Conservation (phyloP, 1,139 yeast species). For the Yamadazyma blattariae region DNA sequence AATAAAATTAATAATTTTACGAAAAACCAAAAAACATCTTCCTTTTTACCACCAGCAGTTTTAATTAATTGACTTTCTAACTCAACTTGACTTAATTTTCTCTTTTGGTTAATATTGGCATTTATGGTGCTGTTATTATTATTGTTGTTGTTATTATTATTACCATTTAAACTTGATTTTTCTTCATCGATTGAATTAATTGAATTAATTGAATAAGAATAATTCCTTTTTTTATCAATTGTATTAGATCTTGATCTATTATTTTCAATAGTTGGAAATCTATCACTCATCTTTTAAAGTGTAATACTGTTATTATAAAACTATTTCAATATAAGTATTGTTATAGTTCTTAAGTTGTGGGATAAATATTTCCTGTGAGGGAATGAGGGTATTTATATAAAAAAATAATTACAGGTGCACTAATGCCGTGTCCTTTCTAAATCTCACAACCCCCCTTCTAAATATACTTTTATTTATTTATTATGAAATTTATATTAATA, state of each 20-base stretch:
- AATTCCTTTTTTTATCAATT: constrained; percentile 13
- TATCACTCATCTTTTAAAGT: constrained; percentile 2
- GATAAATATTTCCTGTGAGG: too few relatives aligned
- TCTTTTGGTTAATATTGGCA: constrained; percentile 10
- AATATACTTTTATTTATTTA: too few relatives aligned
- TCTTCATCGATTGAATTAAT: constrained; percentile 11
- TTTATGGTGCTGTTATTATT: too few relatives aligned
- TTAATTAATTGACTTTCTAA: constrained; percentile 37
- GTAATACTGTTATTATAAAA: too few relatives aligned
- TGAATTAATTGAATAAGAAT: constrained; percentile 17
- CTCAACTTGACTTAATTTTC: constrained; percentile 28
- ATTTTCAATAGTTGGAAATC: constrained; percentile 6
- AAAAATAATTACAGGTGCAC: too few relatives aligned
- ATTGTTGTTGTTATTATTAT: too few relatives aligned
- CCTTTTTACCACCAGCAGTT: constrained; percentile 40
- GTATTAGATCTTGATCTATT: constrained; percentile 14
- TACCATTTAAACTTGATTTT: constrained; percentile 6
- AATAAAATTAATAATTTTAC: constrained; percentile 29
- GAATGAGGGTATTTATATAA: too few relatives aligned
- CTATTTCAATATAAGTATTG: too few relatives aligned
- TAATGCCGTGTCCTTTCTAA: too few relatives aligned
- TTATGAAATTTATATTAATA: too few relatives aligned
- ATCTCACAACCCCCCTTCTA: too few relatives aligned
- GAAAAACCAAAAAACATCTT: constrained; percentile 31
- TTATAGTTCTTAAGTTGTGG: too few relatives aligned